Evolutionary conservation across 2,329 filamentous ascomycete genomes (phyloP).

Genomic region (Xylaria arbuscula): DNA sequence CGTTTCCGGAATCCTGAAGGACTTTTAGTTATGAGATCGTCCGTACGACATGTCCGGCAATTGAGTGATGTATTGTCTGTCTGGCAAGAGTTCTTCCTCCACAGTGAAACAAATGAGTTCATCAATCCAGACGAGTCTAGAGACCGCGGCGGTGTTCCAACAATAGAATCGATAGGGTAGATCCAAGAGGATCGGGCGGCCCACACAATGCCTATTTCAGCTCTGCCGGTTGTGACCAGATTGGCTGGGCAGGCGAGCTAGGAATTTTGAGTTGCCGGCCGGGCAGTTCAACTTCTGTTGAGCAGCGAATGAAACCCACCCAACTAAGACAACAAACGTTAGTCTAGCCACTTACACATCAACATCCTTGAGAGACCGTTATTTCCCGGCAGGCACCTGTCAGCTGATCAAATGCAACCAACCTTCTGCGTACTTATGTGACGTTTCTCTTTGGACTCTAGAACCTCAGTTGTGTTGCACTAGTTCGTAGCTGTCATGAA

Average conservation of each 20-base stretch:
- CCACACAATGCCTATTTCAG: conserved; percentile 8
- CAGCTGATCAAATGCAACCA: conserved; percentile 30
- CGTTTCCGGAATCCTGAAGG: neutral
- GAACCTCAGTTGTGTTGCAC: too few species aligned
- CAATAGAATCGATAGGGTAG: conserved; percentile 19
- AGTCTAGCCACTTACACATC: conserved; percentile 16
- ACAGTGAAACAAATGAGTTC: too few species aligned
- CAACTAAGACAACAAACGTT: conserved; percentile 10
- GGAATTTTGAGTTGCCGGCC: conserved; percentile 32
- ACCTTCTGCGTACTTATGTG: neutral
- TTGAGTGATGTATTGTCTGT: neutral
- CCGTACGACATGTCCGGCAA: neutral
- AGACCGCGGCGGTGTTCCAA: neutral
- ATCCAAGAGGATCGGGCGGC: conserved; percentile 7
- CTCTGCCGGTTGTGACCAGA: conserved; percentile 6
- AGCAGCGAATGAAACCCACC: conserved; percentile 15
- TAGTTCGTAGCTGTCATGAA: neutral
- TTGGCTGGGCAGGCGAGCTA: neutral
- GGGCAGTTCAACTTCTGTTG: conserved; percentile 11
- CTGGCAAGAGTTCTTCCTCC: too few species aligned
- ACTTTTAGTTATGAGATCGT: neutral
- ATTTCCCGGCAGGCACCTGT: conserved; percentile 7
- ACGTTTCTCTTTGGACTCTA: neutral
- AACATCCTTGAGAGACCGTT: conserved; percentile 10
- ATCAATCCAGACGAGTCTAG: neutral